A percentile compares a stretch with the other conserved stretches of the same genome.
Conservation (phyloP, 1,284 basidiomycete species). For the Tylopilus sp. region DNA sequence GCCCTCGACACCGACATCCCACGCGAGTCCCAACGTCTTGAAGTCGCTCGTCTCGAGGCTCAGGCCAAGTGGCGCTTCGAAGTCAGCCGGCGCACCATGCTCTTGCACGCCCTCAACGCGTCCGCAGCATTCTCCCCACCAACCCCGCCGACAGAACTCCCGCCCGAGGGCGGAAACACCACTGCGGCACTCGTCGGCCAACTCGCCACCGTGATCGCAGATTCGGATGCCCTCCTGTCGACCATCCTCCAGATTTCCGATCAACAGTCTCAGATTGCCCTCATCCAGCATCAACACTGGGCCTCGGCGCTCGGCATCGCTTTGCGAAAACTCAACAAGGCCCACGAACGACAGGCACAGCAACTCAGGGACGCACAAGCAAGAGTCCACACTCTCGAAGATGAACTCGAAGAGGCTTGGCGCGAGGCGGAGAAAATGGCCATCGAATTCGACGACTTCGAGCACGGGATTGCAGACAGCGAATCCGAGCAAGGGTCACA, state of each 20-base stretch:
- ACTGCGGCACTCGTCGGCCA: constrained; percentile 47
- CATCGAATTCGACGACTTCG: constrained; percentile 57
- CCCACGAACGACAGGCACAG: constrained; percentile 58
- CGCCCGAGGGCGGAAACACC: constrained; percentile 18
- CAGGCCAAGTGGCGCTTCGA: constrained; percentile 68
- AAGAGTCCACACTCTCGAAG: constrained; percentile 53
- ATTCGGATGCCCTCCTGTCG: constrained; percentile 56
- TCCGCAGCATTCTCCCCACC: constrained; percentile 16
- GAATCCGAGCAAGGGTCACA: constrained; percentile 23
- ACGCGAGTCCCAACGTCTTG: constrained; percentile 56
- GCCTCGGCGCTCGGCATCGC: constrained; percentile 72
- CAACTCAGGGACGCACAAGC: constrained; percentile 50
- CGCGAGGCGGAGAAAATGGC: constrained; percentile 69
- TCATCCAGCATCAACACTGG: constrained; percentile 60
- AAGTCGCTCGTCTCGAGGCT: constrained; percentile 43
- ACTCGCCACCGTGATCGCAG: constrained; percentile 54
- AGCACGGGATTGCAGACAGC: constrained; percentile 32
- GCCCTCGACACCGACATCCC: constrained; percentile 57
- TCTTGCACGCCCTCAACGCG: constrained; percentile 61
- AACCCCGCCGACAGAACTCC: neutral
- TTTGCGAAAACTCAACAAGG: constrained; percentile 71
- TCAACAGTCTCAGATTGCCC: constrained; percentile 60
- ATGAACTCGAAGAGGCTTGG: constrained; percentile 79
- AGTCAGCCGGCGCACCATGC: constrained; percentile 64
- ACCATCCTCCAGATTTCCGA: constrained; percentile 56